Conservation (phyloP, 2,329 filamentous ascomycete genomes). For the Myriosclerotinia curreyana region DNA sequence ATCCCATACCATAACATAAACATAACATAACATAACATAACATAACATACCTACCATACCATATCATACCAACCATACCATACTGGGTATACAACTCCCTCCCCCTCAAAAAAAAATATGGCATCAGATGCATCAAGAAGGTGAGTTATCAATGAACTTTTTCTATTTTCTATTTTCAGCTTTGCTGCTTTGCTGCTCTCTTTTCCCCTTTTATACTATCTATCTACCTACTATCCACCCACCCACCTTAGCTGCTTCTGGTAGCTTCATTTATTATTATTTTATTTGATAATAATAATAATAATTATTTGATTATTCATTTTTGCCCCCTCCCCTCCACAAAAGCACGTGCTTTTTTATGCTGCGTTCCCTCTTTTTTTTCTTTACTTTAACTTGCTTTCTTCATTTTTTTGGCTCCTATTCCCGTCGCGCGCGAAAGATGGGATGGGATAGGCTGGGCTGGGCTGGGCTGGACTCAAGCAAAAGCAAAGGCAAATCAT, state of each 20-base stretch:
- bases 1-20: background rate
- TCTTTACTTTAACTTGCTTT: background rate
- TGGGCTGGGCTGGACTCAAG: no score
- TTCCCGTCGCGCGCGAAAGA: conserved; percentile 6
- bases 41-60: background rate
- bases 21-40: background rate
- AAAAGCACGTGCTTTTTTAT: conserved; percentile 23
- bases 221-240: background rate
- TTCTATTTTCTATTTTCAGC: no score
- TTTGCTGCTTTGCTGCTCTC: no score
- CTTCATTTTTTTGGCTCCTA: background rate
- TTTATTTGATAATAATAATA: no score
- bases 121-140: conserved; percentile 36
- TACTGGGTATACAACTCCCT: background rate
- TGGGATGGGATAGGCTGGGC: background rate
- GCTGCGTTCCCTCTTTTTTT: background rate
- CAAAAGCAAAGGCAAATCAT: conserved; percentile 8
- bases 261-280: conserved; percentile 24
- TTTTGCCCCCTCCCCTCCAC: conserved; percentile 17
- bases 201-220: no score
- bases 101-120: conserved; percentile 24
- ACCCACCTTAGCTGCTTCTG: conserved; percentile 12
- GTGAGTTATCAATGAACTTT: conserved; percentile 28
- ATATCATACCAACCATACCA: background rate
- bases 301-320: no score